Evolutionary conservation across 2,329 filamentous ascomycete species (phyloP), one percentile per base, ranked within the genome.

Genomic region (Pseudogymnoascus sp.): DNA sequence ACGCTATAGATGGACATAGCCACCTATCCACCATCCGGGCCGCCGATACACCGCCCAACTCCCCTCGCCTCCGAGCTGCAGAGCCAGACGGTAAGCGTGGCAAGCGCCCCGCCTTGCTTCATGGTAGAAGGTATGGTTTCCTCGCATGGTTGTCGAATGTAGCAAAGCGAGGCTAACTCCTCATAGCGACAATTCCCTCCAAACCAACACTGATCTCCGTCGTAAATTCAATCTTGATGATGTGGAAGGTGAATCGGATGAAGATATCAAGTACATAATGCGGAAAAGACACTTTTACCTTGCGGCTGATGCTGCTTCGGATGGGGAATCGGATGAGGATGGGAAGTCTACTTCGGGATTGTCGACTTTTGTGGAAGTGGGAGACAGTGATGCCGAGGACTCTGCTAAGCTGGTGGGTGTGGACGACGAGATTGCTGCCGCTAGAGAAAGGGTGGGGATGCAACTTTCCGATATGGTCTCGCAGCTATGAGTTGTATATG

Each of bases 381-480:
- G 70, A 37, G 67, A 71, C 11, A 75, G 76, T 61, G 65, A 72
- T 13, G 62, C 67, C 26, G 70, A 73, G 40, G 72, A 72, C 13
- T 77, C 74, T 4, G 72, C 75, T 37, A 75, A 77, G 24, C 75
- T 77, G 42, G 70, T 83, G 1, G 76, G 80, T 31, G 79, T 84
- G 1, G 74, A 76, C 3, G 76, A 79, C 14, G 83, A 83, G 1
- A 75, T 86, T 4, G 82, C 82, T 1, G 70, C 86, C 26, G 79
- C 80, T 2, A 83, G 86, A 69, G 83, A 85, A 70, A 81, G 79
- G 47, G 77, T 83, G 14, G 78, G 79, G 65, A 72, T 76, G 33
- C 77, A 79, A 16, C 70, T 77, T 31, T 73, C 79, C 2, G 80
- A 82, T 68, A 66, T 81, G 19, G 70, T 80, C 40, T 77, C 75